These are phyloP conservation scores for Fusarium keratoplasticum DNA, from an alignment of 2,329 filamentous ascomycete genomes.

Conservation along the genomic window DNA sequence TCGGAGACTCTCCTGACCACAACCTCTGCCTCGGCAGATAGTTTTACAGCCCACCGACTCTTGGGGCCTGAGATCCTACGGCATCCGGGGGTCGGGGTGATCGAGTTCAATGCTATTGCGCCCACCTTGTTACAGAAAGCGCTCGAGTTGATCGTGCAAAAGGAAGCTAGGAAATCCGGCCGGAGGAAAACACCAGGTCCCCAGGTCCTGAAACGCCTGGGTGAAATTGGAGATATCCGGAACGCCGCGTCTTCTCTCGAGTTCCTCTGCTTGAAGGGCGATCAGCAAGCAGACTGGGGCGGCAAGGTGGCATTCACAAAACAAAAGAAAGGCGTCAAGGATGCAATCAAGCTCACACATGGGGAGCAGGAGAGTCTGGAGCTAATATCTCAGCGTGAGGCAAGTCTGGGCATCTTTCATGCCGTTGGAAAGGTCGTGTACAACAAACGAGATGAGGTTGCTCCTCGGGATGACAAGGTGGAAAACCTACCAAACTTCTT, in stretches of 20 bases:
- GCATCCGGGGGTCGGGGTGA: constrained; percentile 80
- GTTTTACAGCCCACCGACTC: constrained; percentile 90
- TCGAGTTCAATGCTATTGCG: constrained; percentile 95
- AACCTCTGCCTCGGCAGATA: constrained; percentile 86
- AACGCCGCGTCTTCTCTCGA: constrained; percentile 93
- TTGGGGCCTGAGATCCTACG: constrained; percentile 87
- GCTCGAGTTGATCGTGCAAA: constrained; percentile 82
- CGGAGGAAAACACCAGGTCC: constrained; percentile 81
- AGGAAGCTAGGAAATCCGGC: constrained; percentile 84
- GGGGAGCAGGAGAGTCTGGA: constrained; percentile 84
- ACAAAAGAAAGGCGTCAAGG: constrained; percentile 70
- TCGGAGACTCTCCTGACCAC: constrained; percentile 92
- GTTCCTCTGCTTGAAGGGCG: constrained; percentile 88
- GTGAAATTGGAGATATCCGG: constrained; percentile 90
- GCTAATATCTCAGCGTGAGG: constrained; percentile 86
- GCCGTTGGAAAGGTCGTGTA: constrained; percentile 96
- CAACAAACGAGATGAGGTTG: constrained; percentile 82
- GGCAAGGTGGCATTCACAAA: constrained; percentile 79
- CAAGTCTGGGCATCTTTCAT: constrained; percentile 93
- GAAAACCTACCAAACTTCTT: constrained; percentile 72
- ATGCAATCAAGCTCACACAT: constrained; percentile 72
- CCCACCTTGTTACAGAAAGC: constrained; percentile 88
- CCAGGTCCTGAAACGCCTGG: constrained; percentile 80
- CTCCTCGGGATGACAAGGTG: constrained; percentile 54
- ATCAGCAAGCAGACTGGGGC: constrained; percentile 79